Conservation (phyloP, 2,329 filamentous ascomycete species). For the Xylariaceae sp. region DNA sequence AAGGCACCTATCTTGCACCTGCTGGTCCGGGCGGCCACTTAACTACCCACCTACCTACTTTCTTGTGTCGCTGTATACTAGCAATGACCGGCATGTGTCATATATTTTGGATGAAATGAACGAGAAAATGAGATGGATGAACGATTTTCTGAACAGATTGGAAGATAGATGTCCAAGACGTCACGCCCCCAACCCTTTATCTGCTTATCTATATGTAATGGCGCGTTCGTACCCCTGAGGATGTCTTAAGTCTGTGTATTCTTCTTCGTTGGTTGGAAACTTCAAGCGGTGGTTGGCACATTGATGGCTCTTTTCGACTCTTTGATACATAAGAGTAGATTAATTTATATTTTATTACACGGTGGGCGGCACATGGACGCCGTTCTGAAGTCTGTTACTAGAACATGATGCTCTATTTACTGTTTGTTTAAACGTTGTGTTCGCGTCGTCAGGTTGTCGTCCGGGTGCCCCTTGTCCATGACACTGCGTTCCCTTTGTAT, state of each 20-base stretch:
- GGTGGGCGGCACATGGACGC: not conserved
- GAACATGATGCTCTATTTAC: not conserved
- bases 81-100: slow-evolving; percentile 1
- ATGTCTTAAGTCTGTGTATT: not conserved
- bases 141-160: not conserved
- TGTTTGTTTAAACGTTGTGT: not conserved
- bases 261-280: not conserved
- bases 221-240: not conserved
- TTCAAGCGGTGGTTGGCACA: not conserved
- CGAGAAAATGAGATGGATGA: slow-evolving; percentile 17
- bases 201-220: not conserved
- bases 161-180: not conserved
- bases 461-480: no score
- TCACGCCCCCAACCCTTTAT: not conserved
- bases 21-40: not conserved
- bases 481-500: no score
- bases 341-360: not conserved
- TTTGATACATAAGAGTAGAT: not conserved
- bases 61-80: slow-evolving; percentile 17
- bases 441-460: not conserved
- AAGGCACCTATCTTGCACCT: slow-evolving; percentile 5
- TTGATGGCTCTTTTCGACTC: not conserved
- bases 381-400: not conserved
- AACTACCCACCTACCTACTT: not conserved
- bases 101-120: slow-evolving; percentile 6